Evolutionary conservation across 306 rosid genomes (phyloP), one percentile per base, ranked within the genome.

Genomic region (Ceratonia siliqua): DNA sequence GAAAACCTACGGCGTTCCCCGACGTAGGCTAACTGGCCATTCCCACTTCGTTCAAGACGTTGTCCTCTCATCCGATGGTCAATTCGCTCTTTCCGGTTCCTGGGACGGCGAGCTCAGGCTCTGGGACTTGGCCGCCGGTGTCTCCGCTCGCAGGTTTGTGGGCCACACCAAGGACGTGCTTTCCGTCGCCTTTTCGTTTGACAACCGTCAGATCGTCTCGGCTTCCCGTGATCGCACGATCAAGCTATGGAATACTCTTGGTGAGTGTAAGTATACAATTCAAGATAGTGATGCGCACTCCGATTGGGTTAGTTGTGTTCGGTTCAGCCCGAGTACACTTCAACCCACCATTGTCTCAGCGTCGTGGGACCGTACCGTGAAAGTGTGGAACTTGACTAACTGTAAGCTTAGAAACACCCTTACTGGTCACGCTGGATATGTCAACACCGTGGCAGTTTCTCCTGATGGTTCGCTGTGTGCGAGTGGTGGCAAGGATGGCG

Each of bases 81-180:
- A 95, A 87, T 95, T 95, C 66, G 99, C 99, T 0, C 98, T 95
- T 3, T 95, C 99, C 15, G 99, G 99, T 2, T 90, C 99, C 15
- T 95, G 98, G 99, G 99, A 95, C 79, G 97, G 97, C n/a, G 99
- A 95, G 83, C 99, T 95, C 81, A 90, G 99, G 21, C 94, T 95
- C 3, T 95, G 99, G 99, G 99, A 95, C 36, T 82, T 95, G 8
- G 83, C 91, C 18, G 76, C 88, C 5, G 99, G 99, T 0, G 79
- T 81, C 33, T 86, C 99, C 17, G 91, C 99, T 0, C 93, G 99
- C 28, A 80, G 99, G 18, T 95, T 95, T 13, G 98, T 92, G 0
- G 99, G 99, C 0, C 99, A 95, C 85, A 90, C 99, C 0, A 95
- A 95, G 70, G 99, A 95, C 5, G 99, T 95, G 1, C 89, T 95